These are phyloP conservation scores for Aspergillus fijiensis DNA, from an alignment of 2,329 filamentous ascomycete species.

Conservation along the genomic window DNA sequence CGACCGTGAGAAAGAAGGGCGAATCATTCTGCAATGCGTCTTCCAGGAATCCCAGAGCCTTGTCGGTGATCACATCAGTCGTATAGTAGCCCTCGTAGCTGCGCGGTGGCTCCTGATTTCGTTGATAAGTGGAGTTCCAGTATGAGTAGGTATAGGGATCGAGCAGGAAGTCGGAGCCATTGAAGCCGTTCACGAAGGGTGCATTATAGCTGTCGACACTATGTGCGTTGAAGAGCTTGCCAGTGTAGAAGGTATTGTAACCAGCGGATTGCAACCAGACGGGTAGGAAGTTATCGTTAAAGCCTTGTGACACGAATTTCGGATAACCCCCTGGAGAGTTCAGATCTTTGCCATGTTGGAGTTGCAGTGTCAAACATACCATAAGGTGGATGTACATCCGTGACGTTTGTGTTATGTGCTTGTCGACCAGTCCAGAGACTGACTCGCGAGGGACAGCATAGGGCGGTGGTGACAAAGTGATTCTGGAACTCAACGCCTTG, in stretches of 20 bases:
- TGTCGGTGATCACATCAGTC: slow-evolving; percentile 60
- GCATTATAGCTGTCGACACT: slow-evolving; percentile 48
- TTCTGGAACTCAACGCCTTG: slow-evolving; percentile 60
- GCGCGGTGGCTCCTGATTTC: slow-evolving; percentile 57
- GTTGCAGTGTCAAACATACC: slow-evolving; percentile 34
- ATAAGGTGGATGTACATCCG: slow-evolving; percentile 55
- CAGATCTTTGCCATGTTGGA: neutral
- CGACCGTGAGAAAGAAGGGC: slow-evolving; percentile 67
- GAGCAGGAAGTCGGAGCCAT: slow-evolving; percentile 46
- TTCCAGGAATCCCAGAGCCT: slow-evolving; percentile 60
- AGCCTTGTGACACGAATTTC: slow-evolving; percentile 51
- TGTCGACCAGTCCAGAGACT: slow-evolving; percentile 65
- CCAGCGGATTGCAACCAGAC: slow-evolving; percentile 51
- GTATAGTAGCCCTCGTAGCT: slow-evolving; percentile 57
- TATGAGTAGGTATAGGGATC: slow-evolving; percentile 62
- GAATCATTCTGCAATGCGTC: slow-evolving; percentile 55
- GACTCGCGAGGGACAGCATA: slow-evolving; percentile 68
- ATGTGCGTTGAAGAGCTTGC: slow-evolving; percentile 55
- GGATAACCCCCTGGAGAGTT: slow-evolving; percentile 42
- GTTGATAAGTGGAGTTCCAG: slow-evolving; percentile 63
- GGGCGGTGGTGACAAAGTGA: slow-evolving; percentile 65
- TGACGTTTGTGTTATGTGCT: slow-evolving; percentile 71
- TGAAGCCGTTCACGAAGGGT: slow-evolving; percentile 32
- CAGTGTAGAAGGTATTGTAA: slow-evolving; percentile 53
- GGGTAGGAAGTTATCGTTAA: slow-evolving; percentile 51